Base-by-base conservation (phyloP, 2,329 filamentous ascomycete genomes). In the Orbilia javanica region DNA sequence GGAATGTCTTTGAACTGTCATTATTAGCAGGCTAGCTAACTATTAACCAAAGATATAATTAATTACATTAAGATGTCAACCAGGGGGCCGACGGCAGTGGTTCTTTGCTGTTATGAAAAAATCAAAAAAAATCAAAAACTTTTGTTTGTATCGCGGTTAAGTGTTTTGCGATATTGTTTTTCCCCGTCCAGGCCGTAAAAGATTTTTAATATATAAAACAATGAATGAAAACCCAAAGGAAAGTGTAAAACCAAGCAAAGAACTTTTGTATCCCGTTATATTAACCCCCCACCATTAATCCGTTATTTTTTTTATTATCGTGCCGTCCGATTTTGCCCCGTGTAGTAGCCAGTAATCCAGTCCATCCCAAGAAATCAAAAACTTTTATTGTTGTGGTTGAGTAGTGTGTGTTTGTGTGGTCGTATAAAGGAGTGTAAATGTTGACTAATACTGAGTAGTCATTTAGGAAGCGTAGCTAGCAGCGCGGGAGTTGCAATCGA, bases 141-240 rank as follows among this genome's bases (percentile, higher is more conserved):
- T 78, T 75, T 76, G 50, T 25, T 48, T 36, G 25, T 44, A 57
- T 25, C 55, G 55, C 34, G n/a, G n/a, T n/a, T n/a, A n/a, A n/a
- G n/a, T n/a, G n/a, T 34, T 11, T 60, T 60, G 55, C 55, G 55
- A 60, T 60, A 22, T 42, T 25, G 1, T 1, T 60, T 39, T 60
- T 42, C 52, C 74, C 74, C 62, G 66, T 72, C 67, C 74, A 72
- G 62, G 52, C 67, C 67, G 62, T 70, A 53, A 63, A n/a, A 55
- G 44, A 36, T 63, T 72, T 72, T 72, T 52, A 60, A 36, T 5
- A 46, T 50, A 36, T 57, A 22, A 18, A 20, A 64, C 4, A 34
- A 34, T 4, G 31, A 34, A 34, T 34, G 11, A 7, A 20, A 48
- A 68, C 39, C 39, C 11, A 63, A 25, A 53, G 20, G 29, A 34